Evolutionary conservation across 495 filamentous ascomycete genomes (phyloP).

Genomic region (Penicillium psychrofluorescens): DNA sequence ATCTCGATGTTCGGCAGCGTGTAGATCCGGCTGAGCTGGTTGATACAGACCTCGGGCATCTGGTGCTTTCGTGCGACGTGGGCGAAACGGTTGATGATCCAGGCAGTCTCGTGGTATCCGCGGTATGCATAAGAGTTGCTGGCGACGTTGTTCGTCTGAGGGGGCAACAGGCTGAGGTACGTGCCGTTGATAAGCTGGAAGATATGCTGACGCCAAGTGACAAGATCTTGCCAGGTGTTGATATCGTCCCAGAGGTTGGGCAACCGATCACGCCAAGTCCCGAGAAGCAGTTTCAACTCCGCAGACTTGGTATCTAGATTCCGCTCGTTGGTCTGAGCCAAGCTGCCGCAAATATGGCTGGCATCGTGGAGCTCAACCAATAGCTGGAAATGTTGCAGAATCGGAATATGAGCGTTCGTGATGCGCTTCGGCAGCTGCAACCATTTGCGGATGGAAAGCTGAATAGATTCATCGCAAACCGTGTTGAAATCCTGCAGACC

Average conservation of each 20-base stretch:
- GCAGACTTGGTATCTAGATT: slow-evolving; percentile 93
- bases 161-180: slow-evolving; percentile 80
- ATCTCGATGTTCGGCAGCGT: slow-evolving; percentile 99
- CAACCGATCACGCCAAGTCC: slow-evolving; percentile 90
- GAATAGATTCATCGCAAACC: slow-evolving; percentile 91
- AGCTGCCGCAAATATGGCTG: slow-evolving; percentile 85
- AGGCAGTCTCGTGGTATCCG: slow-evolving; percentile 96
- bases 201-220: slow-evolving; percentile 98
- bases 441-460: slow-evolving; percentile 96
- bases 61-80: slow-evolving; percentile 97
- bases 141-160: slow-evolving; percentile 66
- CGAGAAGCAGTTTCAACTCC: slow-evolving; percentile 88
- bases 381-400: slow-evolving; percentile 96
- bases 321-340: slow-evolving; percentile 69
- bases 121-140: slow-evolving; percentile 92
- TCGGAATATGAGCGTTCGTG: slow-evolving; percentile 90
- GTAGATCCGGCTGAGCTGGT: slow-evolving; percentile 93
- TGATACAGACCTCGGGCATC: slow-evolving; percentile 94
- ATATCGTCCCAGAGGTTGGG: slow-evolving; percentile 99
- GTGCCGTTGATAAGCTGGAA: slow-evolving; percentile 95
- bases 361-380: slow-evolving; percentile 98
- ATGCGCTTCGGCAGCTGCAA: slow-evolving; percentile 89
- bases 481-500: slow-evolving; percentile 71
- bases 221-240: slow-evolving; percentile 96
- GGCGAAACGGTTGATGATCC: slow-evolving; percentile 99